Evolutionary conservation across 75 land plant genomes (phyloP).

Genomic region (Larix kaempferi): DNA sequence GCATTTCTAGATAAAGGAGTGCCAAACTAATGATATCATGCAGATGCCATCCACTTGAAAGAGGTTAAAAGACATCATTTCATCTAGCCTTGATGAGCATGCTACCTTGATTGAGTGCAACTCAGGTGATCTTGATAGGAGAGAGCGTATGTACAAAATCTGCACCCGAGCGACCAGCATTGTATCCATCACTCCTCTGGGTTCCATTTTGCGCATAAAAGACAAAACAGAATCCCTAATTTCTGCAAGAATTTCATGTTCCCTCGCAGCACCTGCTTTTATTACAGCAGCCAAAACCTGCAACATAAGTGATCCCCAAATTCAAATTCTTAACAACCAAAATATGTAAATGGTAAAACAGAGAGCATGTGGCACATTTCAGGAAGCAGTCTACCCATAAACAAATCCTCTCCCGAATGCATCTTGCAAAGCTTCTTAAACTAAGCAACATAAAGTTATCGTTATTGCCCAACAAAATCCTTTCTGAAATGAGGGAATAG

Average conservation of each 20-base stretch:
- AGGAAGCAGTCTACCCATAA: not conserved
- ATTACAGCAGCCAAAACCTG: conserved; percentile 99
- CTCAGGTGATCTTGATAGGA: conserved; percentile 90
- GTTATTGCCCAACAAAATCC: not conserved
- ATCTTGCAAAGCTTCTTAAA: not conserved
- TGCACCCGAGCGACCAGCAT: conserved; percentile 99
- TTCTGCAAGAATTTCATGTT: conserved; percentile 99
- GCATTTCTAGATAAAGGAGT: conserved; percentile 4
- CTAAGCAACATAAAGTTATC: not conserved
- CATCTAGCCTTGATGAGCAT: not conserved
- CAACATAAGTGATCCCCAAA: conserved; percentile 14
- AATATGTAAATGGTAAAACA: conserved; percentile 1
- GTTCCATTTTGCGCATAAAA: conserved; percentile 89
- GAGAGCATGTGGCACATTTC: not conserved
- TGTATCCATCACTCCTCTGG: conserved; percentile 91
- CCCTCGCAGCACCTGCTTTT: conserved; percentile 98
- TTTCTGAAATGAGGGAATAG: not conserved
- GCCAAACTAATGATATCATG: not conserved
- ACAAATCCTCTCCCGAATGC: not conserved
- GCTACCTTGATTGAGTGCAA: conserved; percentile 88
- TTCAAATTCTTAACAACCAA: not conserved
- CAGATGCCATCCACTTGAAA: not conserved
- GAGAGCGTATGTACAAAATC: conserved; percentile 91
- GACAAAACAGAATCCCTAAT: conserved; percentile 92
- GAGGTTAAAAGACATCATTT: conserved; percentile 1